These are phyloP conservation scores for Blastocystis hominis DNA, from an alignment of 352 stramenopile species.

Conservation along the genomic window DNA sequence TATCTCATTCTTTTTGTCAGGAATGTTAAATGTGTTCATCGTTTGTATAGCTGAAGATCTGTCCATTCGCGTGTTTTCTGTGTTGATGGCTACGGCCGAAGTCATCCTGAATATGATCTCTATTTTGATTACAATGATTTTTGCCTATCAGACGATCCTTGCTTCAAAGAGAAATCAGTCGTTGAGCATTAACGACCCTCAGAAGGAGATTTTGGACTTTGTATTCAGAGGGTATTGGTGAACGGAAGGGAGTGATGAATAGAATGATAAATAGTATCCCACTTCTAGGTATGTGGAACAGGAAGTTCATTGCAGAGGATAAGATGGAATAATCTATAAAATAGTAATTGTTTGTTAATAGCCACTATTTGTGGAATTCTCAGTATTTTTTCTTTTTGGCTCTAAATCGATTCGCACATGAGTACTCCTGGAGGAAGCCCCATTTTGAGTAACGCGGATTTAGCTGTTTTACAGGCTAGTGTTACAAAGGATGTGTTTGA, in stretches of 20 bases:
- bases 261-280: not conserved
- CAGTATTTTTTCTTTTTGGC: not conserved
- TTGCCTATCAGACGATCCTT: conserved; percentile 21
- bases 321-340: conserved; percentile 6
- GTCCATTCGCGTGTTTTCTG: not conserved
- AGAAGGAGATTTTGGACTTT: not conserved
- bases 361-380: not conserved
- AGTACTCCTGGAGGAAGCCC: not conserved
- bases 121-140: not conserved
- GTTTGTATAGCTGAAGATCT: not conserved
- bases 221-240: not conserved
- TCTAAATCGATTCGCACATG: not conserved
- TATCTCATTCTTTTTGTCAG: not conserved
- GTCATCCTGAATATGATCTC: not conserved
- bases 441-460: not conserved
- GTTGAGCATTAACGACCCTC: not conserved
- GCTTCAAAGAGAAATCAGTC: not conserved
- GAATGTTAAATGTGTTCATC: not conserved
- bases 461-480: not conserved
- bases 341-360: not conserved
- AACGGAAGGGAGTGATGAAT: not conserved
- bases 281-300: not conserved
- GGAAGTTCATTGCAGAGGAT: not conserved
- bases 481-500: not conserved
- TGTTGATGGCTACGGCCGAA: not conserved